Evolutionary conservation across 2,329 filamentous ascomycete species (phyloP).

Genomic region (Aspergillus udagawae): DNA sequence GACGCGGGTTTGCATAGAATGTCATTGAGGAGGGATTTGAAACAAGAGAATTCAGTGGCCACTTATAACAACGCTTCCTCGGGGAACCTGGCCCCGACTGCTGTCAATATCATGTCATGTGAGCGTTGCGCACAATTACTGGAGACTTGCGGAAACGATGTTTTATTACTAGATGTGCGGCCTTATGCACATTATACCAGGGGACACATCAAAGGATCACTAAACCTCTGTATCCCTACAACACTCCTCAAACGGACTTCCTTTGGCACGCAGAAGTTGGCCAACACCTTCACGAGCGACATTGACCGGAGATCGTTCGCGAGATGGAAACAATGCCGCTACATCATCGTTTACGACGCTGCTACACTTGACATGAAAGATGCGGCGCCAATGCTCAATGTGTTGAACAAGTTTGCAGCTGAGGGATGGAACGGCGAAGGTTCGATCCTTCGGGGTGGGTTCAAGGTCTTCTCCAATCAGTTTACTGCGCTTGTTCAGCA

Average conservation of each 20-base stretch:
- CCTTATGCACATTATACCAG: conserved; percentile 77
- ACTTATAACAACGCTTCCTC: neutral
- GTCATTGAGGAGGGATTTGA: conserved; percentile 12
- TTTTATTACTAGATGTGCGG: conserved; percentile 78
- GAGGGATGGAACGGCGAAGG: conserved; percentile 75
- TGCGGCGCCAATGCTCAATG: conserved; percentile 74
- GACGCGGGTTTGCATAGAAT: conserved; percentile 16
- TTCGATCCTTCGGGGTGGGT: conserved; percentile 77
- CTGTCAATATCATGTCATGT: conserved; percentile 46
- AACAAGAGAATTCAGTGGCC: neutral
- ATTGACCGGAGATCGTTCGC: conserved; percentile 69
- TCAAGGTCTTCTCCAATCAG: conserved; percentile 64
- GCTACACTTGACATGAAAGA: conserved; percentile 75
- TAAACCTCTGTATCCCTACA: conserved; percentile 93
- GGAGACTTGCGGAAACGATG: conserved; percentile 45
- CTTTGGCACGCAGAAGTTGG: conserved; percentile 82
- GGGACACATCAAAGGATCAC: conserved; percentile 70
- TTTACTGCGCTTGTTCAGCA: conserved; percentile 52
- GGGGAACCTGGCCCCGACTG: conserved; percentile 28
- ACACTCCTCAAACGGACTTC: conserved; percentile 87
- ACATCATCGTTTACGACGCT: conserved; percentile 84
- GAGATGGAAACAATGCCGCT: conserved; percentile 67
- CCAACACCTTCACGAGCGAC: conserved; percentile 76
- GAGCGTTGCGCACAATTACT: conserved; percentile 56
- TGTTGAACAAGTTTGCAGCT: conserved; percentile 84